Base-by-base conservation (phyloP, 1,139 yeast species). In the Nakaseomyces kungkrabaensis region DNA sequence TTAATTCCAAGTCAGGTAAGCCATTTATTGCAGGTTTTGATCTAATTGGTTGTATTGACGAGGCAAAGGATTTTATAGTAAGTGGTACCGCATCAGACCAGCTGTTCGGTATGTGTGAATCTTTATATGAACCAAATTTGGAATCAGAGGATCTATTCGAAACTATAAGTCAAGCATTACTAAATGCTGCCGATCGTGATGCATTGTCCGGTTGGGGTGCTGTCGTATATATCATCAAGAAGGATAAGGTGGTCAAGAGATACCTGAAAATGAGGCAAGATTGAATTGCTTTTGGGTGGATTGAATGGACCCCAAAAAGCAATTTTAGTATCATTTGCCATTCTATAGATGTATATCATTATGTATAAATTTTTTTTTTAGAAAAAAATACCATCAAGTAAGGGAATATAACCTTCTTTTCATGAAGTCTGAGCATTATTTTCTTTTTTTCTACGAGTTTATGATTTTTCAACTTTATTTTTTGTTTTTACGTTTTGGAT, bases 151-250 rank as follows among this genome's bases (percentile, higher is more conserved):
- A 92, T 67, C 75, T 94, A 62, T 94, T 94, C 67, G 98, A 94
- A 69, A 90, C 97, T 45, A 85, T 90, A 59, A 84, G 95, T 60
- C 99, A 94, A 71, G 90, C 97, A 0, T 73, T 94, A 56, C 75
- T 92, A 71, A 89, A 86, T 68, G 97, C 97, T 25, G 95, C 86
- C 43, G 99, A 94, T 68, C 85, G 99, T 75, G 98, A 94, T 71
- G 96, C 97, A 5, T 76, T 94, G 56, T 83, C 95, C 48, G 98
- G 98, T 55, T 92, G 97, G 97, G 99, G 99, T 62, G 97, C 96
- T 13, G 86, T 87, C 34, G 98, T 94, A 38, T 90, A 92, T 68
- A 73, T 94, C 53, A 80, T 94, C 52, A 88, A 96, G 50, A 90
- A 90, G 72, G 97, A 92, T 67, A 85, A 87, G 68, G 95, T 92